Base-by-base conservation (phyloP, 31 red algal genomes). In the Bonnemaisonia californica region DNA sequence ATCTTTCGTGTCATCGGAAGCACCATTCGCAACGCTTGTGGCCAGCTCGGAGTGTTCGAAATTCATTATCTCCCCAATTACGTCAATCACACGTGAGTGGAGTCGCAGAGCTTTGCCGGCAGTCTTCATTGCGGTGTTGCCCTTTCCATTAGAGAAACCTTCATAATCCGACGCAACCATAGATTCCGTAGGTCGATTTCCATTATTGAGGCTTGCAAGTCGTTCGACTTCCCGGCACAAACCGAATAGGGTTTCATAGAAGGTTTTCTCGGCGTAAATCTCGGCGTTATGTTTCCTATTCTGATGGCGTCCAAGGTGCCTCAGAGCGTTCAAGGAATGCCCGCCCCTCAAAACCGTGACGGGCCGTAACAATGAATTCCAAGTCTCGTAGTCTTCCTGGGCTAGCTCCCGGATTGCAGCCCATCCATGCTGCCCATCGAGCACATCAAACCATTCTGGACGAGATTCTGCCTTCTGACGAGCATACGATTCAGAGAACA, bases 41-140 rank as follows among this genome's bases (percentile, higher is more conserved):
- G 63, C 28, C 63, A 68, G 63, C 29, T 0, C 23, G n/a, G 31
- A 27, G 27, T 33, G 31, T 32, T 68, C 19, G 27, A 0, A 27
- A 33, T 33, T 68, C 1, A 68, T 68, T 3, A 68, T 68, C 29
- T 68, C 31, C 63, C 63, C 63, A 35, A 68, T 68, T 8, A 32
- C 16, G 29, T 33, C 63, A 68, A 1, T 54, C 1, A 1, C 29
- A 68, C n/a, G 19, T 4, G 0, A 19, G 36, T 5, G 36, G 0
- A 68, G 31, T 68, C 63, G 0, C 5, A 35, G n/a, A 34, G 63
- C 18, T 33, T 3, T 51, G n/a, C 7, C 29, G 4, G 19, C 63
- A 68, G 31, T 33, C 4, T 68, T 0, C 28, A 34, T 68, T 32
- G 36, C 22, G 31, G 16, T 68, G 4, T 0, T 1, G 29, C 36